Conservation (phyloP, 2,329 filamentous ascomycete species). For the Verticillium albo-atrum region DNA sequence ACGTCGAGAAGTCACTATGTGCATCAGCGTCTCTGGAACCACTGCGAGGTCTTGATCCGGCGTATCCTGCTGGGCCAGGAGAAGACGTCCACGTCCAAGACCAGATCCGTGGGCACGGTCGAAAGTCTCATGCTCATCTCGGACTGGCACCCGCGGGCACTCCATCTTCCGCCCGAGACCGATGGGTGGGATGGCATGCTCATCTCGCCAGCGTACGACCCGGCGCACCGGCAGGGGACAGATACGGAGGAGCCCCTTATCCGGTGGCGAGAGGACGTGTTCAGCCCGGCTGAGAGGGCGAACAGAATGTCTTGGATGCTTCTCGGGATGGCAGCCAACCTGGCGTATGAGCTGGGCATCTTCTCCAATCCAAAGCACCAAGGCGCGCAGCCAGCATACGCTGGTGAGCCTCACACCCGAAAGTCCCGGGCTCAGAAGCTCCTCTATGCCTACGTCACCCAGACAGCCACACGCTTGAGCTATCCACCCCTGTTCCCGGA, state of each 20-base stretch:
- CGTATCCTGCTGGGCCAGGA: conserved; percentile 13
- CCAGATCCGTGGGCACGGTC: conserved; percentile 12
- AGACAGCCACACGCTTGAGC: conserved; percentile 6
- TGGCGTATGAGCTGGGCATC: conserved; percentile 16
- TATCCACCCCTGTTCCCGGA: conserved; percentile 5
- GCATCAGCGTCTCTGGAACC: conserved; percentile 12
- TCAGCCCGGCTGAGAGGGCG: conserved; percentile 17
- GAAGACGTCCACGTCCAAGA: conserved; percentile 14
- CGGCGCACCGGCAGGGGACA: conserved; percentile 9
- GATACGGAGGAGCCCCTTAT: conserved; percentile 16
- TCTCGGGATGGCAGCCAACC: conserved; percentile 14
- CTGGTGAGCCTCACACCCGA: neutral
- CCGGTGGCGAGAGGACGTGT: conserved; percentile 18
- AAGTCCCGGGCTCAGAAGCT: conserved; percentile 11
- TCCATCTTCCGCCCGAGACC: conserved; percentile 15
- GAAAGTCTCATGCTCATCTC: conserved; percentile 16
- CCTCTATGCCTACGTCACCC: conserved; percentile 15
- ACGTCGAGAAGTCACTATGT: conserved; percentile 11
- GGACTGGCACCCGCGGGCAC: conserved; percentile 14
- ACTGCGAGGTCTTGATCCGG: conserved; percentile 13
- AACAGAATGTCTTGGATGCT: conserved; percentile 23
- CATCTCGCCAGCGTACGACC: conserved; percentile 15
- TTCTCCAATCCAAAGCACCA: conserved; percentile 4
- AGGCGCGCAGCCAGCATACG: neutral
- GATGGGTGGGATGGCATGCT: conserved; percentile 16